Percentiles rank a stretch among this genome's conserved stretches.
Evolutionary conservation across 2,329 filamentous ascomycete species (phyloP).

Genomic region (Fusarium lyarnte): DNA sequence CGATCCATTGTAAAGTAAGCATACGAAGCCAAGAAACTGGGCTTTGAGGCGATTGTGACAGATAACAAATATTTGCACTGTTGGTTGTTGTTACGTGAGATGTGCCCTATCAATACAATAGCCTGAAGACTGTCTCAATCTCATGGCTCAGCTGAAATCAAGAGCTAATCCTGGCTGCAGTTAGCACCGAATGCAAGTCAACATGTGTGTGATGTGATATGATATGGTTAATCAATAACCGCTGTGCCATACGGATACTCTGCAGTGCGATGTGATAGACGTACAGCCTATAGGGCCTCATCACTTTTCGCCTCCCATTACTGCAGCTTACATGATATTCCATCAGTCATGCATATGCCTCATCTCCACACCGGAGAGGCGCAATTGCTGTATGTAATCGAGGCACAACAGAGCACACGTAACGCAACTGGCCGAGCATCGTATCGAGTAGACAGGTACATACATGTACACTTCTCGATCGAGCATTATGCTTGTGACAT

Average conservation of each 20-base stretch:
- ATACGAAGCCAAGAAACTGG: slow-evolving; percentile 7
- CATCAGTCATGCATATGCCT: slow-evolving; percentile 9
- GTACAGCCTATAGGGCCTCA: slow-evolving; percentile 35
- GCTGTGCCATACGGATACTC: not conserved
- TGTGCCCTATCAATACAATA: slow-evolving; percentile 2
- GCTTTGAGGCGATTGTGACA: slow-evolving; percentile 4
- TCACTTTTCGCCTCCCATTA: slow-evolving; percentile 13
- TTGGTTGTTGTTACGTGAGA: slow-evolving; percentile 1
- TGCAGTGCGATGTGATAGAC: slow-evolving; percentile 33
- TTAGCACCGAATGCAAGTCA: not conserved
- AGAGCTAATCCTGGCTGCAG: not conserved
- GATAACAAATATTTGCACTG: not conserved
- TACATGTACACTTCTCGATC: not conserved
- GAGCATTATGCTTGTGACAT: not conserved
- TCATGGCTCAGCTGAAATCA: slow-evolving; percentile 22
- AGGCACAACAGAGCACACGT: not conserved
- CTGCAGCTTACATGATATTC: not conserved
- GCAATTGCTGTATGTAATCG: not conserved
- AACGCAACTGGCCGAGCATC: not conserved
- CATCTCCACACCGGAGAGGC: slow-evolving; percentile 16
- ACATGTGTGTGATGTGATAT: not conserved
- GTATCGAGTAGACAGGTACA: not conserved
- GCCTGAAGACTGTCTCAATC: not conserved
- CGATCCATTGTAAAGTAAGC: not conserved
- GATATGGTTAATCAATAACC: slow-evolving; percentile 1